These are phyloP conservation scores for Diutina pseudorugosa DNA, from an alignment of 1,139 yeast species.

Conservation along the genomic window DNA sequence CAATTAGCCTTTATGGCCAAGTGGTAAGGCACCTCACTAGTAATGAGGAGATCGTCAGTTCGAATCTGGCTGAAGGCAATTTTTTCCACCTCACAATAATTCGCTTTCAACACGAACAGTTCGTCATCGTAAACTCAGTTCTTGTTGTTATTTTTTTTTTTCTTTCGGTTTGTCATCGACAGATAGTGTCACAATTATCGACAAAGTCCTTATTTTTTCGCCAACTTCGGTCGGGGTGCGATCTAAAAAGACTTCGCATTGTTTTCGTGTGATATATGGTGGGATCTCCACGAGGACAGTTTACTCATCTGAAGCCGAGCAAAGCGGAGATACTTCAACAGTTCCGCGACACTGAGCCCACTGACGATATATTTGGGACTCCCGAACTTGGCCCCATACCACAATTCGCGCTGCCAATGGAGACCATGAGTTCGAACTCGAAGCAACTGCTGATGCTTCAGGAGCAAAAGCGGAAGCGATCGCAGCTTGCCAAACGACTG, in stretches of 20 bases:
- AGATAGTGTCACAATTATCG: no score
- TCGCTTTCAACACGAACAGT: no score
- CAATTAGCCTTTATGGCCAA: slow-evolving; percentile 31
- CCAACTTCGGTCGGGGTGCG: not conserved
- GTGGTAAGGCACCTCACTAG: slow-evolving; percentile 92
- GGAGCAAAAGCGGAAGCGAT: not conserved
- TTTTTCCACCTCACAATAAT: no score
- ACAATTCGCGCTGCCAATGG: not conserved
- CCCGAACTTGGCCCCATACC: not conserved
- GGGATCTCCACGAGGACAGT: not conserved
- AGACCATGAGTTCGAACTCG: not conserved
- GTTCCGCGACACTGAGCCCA: not conserved
- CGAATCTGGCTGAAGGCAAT: slow-evolving; percentile 72
- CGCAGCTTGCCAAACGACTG: not conserved
- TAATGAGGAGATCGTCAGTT: slow-evolving; percentile 86
- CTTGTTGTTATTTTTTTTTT: no score
- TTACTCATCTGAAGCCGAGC: not conserved
- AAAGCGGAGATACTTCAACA: not conserved
- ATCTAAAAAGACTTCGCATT: not conserved
- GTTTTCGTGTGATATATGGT: not conserved
- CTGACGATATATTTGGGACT: not conserved
- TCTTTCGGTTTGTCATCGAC: no score
- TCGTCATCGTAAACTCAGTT: no score
- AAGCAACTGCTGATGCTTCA: not conserved
- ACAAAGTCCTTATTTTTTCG: no score